Conservation (phyloP, 805 yeast species). For the Lipomyces orientalis region DNA sequence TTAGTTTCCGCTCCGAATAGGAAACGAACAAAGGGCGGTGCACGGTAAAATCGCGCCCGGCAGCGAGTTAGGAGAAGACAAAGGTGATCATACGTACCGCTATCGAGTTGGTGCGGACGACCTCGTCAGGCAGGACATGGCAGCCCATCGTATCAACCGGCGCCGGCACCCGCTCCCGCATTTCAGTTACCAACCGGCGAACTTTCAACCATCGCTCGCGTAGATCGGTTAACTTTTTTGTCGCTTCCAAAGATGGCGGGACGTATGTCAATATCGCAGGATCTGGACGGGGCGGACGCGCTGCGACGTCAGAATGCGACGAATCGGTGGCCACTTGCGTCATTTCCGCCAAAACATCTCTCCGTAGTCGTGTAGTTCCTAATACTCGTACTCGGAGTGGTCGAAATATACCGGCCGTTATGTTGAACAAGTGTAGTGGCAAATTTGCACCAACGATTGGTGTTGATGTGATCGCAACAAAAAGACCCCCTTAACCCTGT, state of each 20-base stretch:
- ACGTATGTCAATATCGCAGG: background rate
- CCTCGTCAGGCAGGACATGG: conserved; percentile 56
- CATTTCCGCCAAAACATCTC: background rate
- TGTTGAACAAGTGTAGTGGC: background rate
- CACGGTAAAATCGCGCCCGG: background rate
- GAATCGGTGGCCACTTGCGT: background rate
- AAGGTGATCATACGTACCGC: conserved; percentile 17
- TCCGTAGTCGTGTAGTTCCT: background rate
- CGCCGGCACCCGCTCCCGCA: conserved; percentile 70
- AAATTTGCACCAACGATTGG: background rate
- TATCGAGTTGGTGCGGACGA: conserved; percentile 20
- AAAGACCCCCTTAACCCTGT: background rate
- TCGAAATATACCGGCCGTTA: background rate
- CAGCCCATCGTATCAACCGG: conserved; percentile 94
- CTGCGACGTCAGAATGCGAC: background rate
- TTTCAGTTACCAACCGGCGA: conserved; percentile 43
- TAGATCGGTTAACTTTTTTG: conserved; percentile 3
- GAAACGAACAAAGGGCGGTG: background rate
- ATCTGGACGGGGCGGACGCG: background rate
- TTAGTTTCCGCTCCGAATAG: conserved; percentile 12
- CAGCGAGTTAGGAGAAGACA: background rate
- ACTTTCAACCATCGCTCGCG: conserved; percentile 30
- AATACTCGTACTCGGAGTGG: background rate
- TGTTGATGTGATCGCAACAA: background rate
- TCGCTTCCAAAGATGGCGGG: background rate